phyloP scores from a whole-genome alignment of 1,284 basidiomycete genomes.

The Baeospora myosura region DNA sequence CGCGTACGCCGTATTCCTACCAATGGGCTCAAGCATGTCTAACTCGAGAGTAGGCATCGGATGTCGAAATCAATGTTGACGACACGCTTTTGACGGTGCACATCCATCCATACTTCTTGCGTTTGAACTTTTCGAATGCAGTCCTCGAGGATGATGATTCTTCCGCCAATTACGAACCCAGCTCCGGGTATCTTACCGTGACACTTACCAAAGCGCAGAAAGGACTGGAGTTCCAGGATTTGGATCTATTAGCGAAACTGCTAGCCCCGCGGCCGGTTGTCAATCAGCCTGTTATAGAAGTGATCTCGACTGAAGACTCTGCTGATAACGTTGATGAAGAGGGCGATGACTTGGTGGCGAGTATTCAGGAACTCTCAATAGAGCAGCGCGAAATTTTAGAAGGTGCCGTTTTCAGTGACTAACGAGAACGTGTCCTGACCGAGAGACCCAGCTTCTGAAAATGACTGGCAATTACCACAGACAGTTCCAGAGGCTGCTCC shows the following conservation, averaged over 20 bases:
- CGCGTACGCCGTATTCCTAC: slow-evolving; percentile 44
- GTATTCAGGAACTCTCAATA: slow-evolving; percentile 36
- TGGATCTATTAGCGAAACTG: slow-evolving; percentile 69
- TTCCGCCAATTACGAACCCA: slow-evolving; percentile 65
- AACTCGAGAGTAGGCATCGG: slow-evolving; percentile 54
- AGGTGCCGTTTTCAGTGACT: slow-evolving; percentile 33
- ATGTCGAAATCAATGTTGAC: slow-evolving; percentile 72
- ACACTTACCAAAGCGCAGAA: slow-evolving; percentile 59
- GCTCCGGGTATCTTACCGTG: slow-evolving; percentile 62
- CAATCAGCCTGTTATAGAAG: slow-evolving; percentile 52
- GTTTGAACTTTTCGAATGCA: slow-evolving; percentile 60
- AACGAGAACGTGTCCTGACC: background rate
- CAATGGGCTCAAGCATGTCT: slow-evolving; percentile 8
- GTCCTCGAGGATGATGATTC: slow-evolving; percentile 65
- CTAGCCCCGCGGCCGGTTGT: slow-evolving; percentile 53
- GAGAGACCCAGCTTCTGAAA: slow-evolving; percentile 51
- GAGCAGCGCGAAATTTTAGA: slow-evolving; percentile 52
- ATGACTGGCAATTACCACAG: slow-evolving; percentile 74
- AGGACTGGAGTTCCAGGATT: slow-evolving; percentile 63
- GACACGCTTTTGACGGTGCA: slow-evolving; percentile 64
- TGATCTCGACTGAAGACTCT: slow-evolving; percentile 37
- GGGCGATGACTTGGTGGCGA: slow-evolving; percentile 35
- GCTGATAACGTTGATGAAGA: slow-evolving; percentile 21
- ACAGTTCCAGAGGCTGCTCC: slow-evolving; percentile 36
- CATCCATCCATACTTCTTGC: slow-evolving; percentile 75